phyloP scores from a whole-genome alignment of 192 early-diverging fungal species.

The Linnemannia elongata region DNA sequence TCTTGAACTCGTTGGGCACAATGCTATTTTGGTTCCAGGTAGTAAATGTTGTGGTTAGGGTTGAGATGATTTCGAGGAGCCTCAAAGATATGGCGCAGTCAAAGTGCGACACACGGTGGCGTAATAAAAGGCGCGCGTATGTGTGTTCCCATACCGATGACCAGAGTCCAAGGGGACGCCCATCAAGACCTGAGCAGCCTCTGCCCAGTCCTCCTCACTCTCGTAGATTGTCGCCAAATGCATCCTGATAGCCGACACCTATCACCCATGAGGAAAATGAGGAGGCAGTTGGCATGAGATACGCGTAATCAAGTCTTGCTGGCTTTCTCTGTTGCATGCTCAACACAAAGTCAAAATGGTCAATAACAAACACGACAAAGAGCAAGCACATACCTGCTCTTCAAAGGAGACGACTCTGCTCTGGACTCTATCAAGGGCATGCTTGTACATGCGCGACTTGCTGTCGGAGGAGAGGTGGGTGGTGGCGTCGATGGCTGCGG shows the following conservation, averaged over 20 bases:
- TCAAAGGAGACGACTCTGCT: conserved; percentile 86
- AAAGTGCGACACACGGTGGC: not conserved
- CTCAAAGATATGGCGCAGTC: conserved; percentile 10
- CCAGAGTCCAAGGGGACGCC: conserved; percentile 93
- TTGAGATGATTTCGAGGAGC: not conserved
- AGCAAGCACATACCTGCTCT: conserved; percentile 71
- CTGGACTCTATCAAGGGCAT: conserved; percentile 77
- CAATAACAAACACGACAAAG: not conserved
- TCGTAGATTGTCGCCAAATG: conserved; percentile 83
- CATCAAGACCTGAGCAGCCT: conserved; percentile 89
- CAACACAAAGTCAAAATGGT: not conserved
- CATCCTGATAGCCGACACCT: conserved; percentile 81
- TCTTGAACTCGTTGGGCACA: conserved; percentile 76
- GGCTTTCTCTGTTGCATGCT: not conserved
- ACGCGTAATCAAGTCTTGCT: not conserved
- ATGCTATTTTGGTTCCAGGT: conserved; percentile 41
- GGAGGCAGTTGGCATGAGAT: not conserved
- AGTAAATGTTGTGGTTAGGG: not conserved
- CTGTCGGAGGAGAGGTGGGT: conserved; percentile 46
- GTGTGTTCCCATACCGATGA: conserved; percentile 66
- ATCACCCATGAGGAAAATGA: conserved; percentile 9
- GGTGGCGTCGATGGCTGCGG: conserved; percentile 68
- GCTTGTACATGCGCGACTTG: conserved; percentile 73
- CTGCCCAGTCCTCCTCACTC: conserved; percentile 81
- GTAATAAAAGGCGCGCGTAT: not conserved